Evolutionary conservation across 352 stramenopile species (phyloP), one percentile per base, ranked within the genome.

Genomic region (Phytophthora sojae): DNA sequence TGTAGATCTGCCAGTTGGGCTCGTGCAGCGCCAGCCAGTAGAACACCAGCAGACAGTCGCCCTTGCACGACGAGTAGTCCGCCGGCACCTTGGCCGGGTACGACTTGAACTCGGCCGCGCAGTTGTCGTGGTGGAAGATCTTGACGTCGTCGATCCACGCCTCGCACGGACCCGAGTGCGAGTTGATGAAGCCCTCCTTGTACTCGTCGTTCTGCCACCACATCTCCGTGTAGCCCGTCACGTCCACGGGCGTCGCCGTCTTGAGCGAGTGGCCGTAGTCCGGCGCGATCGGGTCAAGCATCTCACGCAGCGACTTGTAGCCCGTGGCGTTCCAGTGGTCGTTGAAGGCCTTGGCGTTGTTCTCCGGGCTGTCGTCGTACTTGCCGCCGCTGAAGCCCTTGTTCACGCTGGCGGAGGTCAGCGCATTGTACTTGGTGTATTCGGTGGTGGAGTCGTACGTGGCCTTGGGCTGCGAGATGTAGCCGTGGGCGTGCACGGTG

Each of bases 181-280:
- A 77, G 5, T 60, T 50, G 64, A 79, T 75, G 64, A 85, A 81
- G 1, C 77, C 75, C 17, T 73, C 47, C 35, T 75, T 64, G 61
- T 75, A 75, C 61, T 85, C 35, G 49, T 82, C 71, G 47, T 81
- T 81, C 57, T 79, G 67, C 60, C 61, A 75, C 66, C 55, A 67
- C 55, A 76, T 81, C 17, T 69, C 69, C 7, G 49, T 67, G 55
- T 74, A 67, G 42, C 61, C 39, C 14, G 52, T 69, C 30, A 84
- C 77, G 21, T 81, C 71, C 8, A 80, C 45, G 0, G 73, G 65
- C 30, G 50, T 52, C 25, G 32, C 67, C 3, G 58, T 68, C 19
- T 66, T 53, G 4, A 70, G 17, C 2, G 77, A 75, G 39, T 67
- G 47, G 19, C 74, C 74, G 53, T 77, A 84, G 54, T 71, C 74